Base-by-base conservation (phyloP, 2,329 filamentous ascomycete species). In the Dactylellina cionopaga region DNA sequence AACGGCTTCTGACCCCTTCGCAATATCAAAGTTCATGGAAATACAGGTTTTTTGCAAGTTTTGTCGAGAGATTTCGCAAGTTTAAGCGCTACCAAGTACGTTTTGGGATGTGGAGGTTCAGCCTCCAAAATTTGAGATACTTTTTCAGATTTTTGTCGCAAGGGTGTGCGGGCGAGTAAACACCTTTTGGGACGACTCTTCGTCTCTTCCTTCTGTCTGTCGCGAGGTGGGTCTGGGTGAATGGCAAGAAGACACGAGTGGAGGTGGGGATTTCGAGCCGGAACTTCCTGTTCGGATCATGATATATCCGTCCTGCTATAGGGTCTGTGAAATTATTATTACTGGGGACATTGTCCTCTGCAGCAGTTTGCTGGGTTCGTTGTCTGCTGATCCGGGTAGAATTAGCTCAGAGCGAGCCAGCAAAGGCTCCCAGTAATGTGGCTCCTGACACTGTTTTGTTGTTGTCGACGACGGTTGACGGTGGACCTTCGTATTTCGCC, bases 241-340 rank as follows among this genome's bases (percentile, higher is more conserved):
- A 63, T 22, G 66, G 66, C 66, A 71, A 63, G 66, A 44, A 31
- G 47, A 71, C 58, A 63, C 66, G 66, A 59, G 37, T 17, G 24
- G 7, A 25, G 13, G 13, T n/a, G 52, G 52, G 47, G 19, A 22
- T 11, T 39, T 46, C n/a, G 31, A 15, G 10, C 29, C 47, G 41
- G 55, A 35, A 25, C 41, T 44, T 51, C 58, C 33, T 52, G 58
- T 71, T 60, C 52, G 49, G 58, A 64, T 59, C 31, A 56, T 58
- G 56, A 64, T 71, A 63, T 71, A 59, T 59, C 58, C 65, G 56
- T 11, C 41, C 11, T 47, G 33, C 29, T 70, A 69, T 62, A 62
- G 64, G 54, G 55, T 43, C 51, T 52, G 62, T 58, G 43, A 58
- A 51, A 51, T 62, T 70, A 54, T 56, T 52, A 33, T 39, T 31